Percentiles rank a stretch among this genome's conserved stretches.
These are phyloP conservation scores for Helicocarpus griseus DNA, from an alignment of 2,329 filamentous ascomycete species.

Conservation along the genomic window DNA sequence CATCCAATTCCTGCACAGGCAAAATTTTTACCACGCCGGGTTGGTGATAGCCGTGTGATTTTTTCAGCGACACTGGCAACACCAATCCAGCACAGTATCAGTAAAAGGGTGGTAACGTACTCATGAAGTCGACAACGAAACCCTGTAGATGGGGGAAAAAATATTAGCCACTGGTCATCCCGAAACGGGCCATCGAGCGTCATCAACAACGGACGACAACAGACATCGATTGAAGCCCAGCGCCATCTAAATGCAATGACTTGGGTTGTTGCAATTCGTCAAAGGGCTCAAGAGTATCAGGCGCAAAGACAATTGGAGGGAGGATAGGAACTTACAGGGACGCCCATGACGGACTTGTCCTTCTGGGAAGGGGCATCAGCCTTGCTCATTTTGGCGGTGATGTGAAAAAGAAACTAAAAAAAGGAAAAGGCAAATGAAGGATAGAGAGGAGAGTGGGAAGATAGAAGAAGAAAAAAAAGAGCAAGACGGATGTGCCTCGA, in stretches of 20 bases:
- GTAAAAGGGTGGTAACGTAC: conserved; percentile 58
- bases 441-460: conserved; percentile 21
- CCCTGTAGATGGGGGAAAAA: conserved; percentile 44
- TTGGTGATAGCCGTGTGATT: conserved; percentile 11
- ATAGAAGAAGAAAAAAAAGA: conserved; percentile 26
- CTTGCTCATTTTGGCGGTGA: conserved; percentile 37
- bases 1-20: not conserved
- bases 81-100: not conserved
- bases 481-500: too few relatives aligned
- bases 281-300: not conserved
- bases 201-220: not conserved
- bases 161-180: conserved; percentile 19
- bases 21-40: conserved; percentile 4
- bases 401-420: conserved; percentile 22
- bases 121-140: conserved; percentile 98
- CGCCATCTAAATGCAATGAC: not conserved
- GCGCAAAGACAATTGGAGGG: not conserved
- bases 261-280: not conserved
- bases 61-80: not conserved
- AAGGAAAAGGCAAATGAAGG: conserved; percentile 28
- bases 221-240: not conserved
- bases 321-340: conserved; percentile 33
- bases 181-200: conserved; percentile 8
- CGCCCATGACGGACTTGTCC: conserved; percentile 47
- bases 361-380: conserved; percentile 39